Percentiles rank a stretch among this genome's conserved stretches.
phyloP scores from a whole-genome alignment of 2,329 filamentous ascomycete species.

The Fusarium torreyae region DNA sequence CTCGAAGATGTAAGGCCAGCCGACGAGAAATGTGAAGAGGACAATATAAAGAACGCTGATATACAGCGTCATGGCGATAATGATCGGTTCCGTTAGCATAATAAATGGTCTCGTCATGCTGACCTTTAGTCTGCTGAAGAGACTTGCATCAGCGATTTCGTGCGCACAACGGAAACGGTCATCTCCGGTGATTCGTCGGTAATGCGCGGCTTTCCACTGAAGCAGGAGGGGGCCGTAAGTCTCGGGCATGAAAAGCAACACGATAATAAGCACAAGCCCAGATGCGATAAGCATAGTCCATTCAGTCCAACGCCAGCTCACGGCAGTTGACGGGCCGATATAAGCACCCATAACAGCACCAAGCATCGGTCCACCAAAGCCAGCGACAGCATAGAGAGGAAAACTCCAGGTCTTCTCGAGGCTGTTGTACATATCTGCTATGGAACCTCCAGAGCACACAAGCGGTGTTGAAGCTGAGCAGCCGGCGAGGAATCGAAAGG shows the following conservation, averaged over 20 bases:
- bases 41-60: constrained; percentile 68
- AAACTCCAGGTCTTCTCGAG: constrained; percentile 56
- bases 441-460: constrained; percentile 59
- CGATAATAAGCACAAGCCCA: constrained; percentile 67
- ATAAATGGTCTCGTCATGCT: constrained; percentile 60
- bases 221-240: constrained; percentile 73
- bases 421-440: constrained; percentile 58
- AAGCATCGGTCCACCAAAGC: constrained; percentile 60
- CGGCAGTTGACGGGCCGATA: constrained; percentile 70
- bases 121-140: constrained; percentile 67
- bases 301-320: constrained; percentile 74
- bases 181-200: constrained; percentile 74
- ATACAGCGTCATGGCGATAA: constrained; percentile 63
- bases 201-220: constrained; percentile 70
- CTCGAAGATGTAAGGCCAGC: constrained; percentile 66
- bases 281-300: constrained; percentile 77
- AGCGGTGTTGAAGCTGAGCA: constrained; percentile 63
- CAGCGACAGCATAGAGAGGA: constrained; percentile 63
- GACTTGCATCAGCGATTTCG: constrained; percentile 66
- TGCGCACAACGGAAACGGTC: constrained; percentile 74
- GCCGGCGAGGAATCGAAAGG: constrained; percentile 65
- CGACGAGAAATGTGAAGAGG: constrained; percentile 68
- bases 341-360: constrained; percentile 70
- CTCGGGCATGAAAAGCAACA: constrained; percentile 75
- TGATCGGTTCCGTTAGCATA: constrained; percentile 58